Percentiles rank a stretch among this genome's conserved stretches.
These are phyloP conservation scores for Acarospora socialis DNA, from an alignment of 2,329 filamentous ascomycete species.

Conservation along the genomic window DNA sequence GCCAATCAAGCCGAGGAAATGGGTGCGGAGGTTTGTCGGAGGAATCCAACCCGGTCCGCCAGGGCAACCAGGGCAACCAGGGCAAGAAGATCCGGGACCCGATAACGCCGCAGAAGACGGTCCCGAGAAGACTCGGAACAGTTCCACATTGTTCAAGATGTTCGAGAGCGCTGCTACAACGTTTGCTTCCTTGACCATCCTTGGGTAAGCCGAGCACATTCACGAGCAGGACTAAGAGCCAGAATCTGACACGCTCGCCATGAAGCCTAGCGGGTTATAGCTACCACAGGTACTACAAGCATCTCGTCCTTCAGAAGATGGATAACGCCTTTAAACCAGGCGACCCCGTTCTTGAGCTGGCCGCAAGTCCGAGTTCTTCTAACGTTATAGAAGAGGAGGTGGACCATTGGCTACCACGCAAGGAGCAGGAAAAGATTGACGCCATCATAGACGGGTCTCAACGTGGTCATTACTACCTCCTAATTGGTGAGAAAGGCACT, in stretches of 20 bases:
- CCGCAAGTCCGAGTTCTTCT: slow-evolving; percentile 35
- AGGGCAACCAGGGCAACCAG: too few species aligned
- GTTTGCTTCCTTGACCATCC: slow-evolving; percentile 34
- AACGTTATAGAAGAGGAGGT: slow-evolving; percentile 26
- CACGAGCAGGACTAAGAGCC: background rate
- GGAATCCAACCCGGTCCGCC: too few species aligned
- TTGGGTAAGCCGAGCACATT: slow-evolving; percentile 26
- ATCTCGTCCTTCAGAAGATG: slow-evolving; percentile 83
- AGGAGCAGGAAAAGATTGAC: slow-evolving; percentile 71
- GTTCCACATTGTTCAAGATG: slow-evolving; percentile 36
- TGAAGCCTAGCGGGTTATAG: slow-evolving; percentile 48
- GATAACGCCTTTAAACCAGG: slow-evolving; percentile 80
- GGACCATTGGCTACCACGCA: slow-evolving; percentile 67
- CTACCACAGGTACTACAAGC: slow-evolving; percentile 79
- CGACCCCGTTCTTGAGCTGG: slow-evolving; percentile 74
- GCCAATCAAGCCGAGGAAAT: too few species aligned
- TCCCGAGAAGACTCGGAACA: slow-evolving; percentile 3
- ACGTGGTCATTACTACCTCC: slow-evolving; percentile 73
- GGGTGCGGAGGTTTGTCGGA: too few species aligned
- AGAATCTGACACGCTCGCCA: slow-evolving; percentile 2
- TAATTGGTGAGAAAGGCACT: slow-evolving; percentile 90
- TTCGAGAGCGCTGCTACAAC: slow-evolving; percentile 37
- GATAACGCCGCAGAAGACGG: too few species aligned
- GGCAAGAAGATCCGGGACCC: background rate
- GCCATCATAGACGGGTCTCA: slow-evolving; percentile 61